These are phyloP conservation scores for Cyclotella cryptica DNA, from an alignment of 108 stramenopile species.

Conservation along the genomic window DNA sequence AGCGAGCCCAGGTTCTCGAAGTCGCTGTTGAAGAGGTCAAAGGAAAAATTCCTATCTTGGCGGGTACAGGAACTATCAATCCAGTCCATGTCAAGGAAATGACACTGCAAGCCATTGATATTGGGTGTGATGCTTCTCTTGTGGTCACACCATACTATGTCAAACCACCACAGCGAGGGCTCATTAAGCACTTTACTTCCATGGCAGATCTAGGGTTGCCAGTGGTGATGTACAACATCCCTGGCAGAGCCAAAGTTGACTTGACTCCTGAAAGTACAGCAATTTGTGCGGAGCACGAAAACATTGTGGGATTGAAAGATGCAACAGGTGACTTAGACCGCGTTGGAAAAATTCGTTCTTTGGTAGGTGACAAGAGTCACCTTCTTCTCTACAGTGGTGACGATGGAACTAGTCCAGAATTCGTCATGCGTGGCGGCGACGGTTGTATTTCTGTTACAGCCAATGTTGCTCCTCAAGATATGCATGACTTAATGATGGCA, in stretches of 20 bases:
- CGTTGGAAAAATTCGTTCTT: conserved; percentile 55
- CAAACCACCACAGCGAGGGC: conserved; percentile 89
- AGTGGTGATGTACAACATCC: conserved; percentile 93
- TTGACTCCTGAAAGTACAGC: conserved; percentile 75
- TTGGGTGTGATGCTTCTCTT: conserved; percentile 91
- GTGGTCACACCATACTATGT: conserved; percentile 95
- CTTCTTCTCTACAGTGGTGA: conserved; percentile 92
- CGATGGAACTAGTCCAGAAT: conserved; percentile 85
- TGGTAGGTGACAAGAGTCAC: conserved; percentile 43
- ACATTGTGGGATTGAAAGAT: conserved; percentile 90
- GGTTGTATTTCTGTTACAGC: conserved; percentile 93
- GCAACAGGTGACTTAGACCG: conserved; percentile 87
- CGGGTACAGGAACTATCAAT: conserved; percentile 89
- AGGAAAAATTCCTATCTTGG: conserved; percentile 76
- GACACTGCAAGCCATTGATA: conserved; percentile 86
- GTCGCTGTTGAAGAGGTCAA: conserved; percentile 77
- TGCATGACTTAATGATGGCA: conserved; percentile 73
- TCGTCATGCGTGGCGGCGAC: conserved; percentile 86
- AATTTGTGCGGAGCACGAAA: conserved; percentile 61
- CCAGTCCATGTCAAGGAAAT: conserved; percentile 72
- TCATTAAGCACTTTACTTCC: conserved; percentile 78
- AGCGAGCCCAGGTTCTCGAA: conserved; percentile 77
- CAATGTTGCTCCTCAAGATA: conserved; percentile 75
- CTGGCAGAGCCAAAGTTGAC: conserved; percentile 76
- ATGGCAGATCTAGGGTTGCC: conserved; percentile 90